These are phyloP conservation scores for Skeletonema costatum DNA, from an alignment of 108 stramenopile genomes.

Conservation along the genomic window DNA sequence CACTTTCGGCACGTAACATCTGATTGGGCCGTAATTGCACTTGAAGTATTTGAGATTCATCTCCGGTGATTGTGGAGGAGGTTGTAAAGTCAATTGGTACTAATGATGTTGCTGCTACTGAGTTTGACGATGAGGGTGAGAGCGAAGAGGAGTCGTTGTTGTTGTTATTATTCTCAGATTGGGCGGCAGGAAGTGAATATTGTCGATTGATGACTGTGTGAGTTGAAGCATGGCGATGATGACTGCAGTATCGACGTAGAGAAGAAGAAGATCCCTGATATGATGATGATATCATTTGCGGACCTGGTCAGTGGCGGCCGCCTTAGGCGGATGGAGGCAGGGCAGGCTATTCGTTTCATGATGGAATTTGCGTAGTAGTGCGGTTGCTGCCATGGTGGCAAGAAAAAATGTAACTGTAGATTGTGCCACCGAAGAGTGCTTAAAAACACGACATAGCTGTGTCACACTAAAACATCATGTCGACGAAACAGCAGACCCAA, in stretches of 20 bases:
- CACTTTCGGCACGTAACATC: conserved; percentile 85
- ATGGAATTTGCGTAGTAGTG: not conserved
- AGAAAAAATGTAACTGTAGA: no score
- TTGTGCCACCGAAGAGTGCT: no score
- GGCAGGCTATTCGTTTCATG: not conserved
- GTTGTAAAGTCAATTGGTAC: conserved; percentile 87
- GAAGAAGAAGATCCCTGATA: not conserved
- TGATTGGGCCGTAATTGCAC: conserved; percentile 69
- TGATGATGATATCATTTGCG: not conserved
- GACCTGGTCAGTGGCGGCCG: not conserved
- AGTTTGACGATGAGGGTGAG: not conserved
- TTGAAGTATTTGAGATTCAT: conserved; percentile 76
- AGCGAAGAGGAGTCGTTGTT: not conserved
- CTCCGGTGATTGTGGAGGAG: conserved; percentile 76
- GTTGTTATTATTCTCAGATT: not conserved
- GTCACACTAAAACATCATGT: no score
- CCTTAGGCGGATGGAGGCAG: not conserved
- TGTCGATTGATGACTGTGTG: not conserved
- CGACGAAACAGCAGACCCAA: no score
- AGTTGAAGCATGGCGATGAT: not conserved
- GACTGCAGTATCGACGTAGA: not conserved
- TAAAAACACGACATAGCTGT: no score
- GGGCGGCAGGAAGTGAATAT: not conserved
- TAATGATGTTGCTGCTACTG: not conserved
- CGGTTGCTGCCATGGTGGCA: no score